A percentile compares a stretch with the other conserved stretches of the same genome.
Evolutionary conservation across 2,329 filamentous ascomycete genomes (phyloP).

Genomic region (Lecanoromycetidae sp.): DNA sequence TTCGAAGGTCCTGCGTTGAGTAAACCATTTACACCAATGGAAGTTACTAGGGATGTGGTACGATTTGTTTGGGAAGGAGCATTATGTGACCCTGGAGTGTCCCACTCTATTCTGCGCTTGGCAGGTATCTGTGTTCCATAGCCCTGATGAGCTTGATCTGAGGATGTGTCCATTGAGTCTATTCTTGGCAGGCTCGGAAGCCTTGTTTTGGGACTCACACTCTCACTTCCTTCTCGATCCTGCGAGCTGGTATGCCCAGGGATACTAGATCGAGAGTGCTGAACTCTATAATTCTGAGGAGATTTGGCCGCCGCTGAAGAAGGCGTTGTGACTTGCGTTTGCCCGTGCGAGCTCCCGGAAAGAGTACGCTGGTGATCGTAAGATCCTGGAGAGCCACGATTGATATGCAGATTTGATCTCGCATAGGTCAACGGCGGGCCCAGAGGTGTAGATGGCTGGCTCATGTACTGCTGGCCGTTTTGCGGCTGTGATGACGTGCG

Average conservation of each 20-base stretch:
- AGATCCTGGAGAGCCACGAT: conserved; percentile 20
- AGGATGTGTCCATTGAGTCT: neutral
- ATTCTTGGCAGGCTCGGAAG: conserved; percentile 17
- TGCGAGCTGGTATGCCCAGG: conserved; percentile 31
- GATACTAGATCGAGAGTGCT: conserved; percentile 23
- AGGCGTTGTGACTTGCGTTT: conserved; percentile 5
- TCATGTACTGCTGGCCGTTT: conserved; percentile 25
- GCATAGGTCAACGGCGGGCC: conserved; percentile 31
- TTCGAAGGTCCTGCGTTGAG: conserved; percentile 9
- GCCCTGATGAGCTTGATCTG: neutral
- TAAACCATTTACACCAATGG: conserved; percentile 7
- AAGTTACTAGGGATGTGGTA: conserved; percentile 3
- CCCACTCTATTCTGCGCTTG: conserved; percentile 12
- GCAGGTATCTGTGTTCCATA: neutral
- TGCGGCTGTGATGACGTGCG: conserved; percentile 23
- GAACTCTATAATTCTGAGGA: conserved; percentile 2
- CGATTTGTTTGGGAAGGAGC: neutral
- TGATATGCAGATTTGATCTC: conserved; percentile 10
- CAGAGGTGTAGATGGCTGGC: conserved; percentile 38
- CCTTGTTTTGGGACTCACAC: conserved; percentile 64
- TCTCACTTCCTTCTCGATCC: conserved; percentile 58
- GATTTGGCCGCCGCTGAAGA: conserved; percentile 8
- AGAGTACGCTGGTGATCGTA: conserved; percentile 14
- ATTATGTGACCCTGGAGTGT: neutral
- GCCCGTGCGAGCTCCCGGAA: conserved; percentile 15